Percentiles rank a stretch among this genome's conserved stretches.
Conservation (phyloP, 2,329 filamentous ascomycete species). For the Aureobasidium sp. region DNA sequence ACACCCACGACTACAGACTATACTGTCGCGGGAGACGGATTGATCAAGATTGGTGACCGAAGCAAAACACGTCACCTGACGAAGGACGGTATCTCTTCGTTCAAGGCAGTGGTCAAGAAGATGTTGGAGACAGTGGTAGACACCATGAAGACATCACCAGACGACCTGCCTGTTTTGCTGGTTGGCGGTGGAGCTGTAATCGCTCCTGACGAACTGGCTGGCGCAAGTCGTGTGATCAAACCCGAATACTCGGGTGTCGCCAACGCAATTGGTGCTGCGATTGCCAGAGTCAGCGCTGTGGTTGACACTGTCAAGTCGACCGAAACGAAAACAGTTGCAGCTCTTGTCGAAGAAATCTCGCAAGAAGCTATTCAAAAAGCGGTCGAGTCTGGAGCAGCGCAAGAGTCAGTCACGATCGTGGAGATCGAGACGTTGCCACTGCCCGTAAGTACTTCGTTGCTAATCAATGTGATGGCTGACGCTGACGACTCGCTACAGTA, state of each 20-base stretch:
- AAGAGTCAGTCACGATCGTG: conserved; percentile 36
- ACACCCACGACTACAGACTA: conserved; percentile 55
- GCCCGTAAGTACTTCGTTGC: conserved; percentile 19
- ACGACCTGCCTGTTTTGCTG: conserved; percentile 53
- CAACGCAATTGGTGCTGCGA: conserved; percentile 59
- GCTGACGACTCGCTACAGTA: conserved; percentile 29
- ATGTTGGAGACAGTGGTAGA: conserved; percentile 54
- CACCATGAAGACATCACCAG: conserved; percentile 56
- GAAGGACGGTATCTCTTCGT: neutral
- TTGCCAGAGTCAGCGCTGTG: conserved; percentile 48
- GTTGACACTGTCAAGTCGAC: conserved; percentile 38
- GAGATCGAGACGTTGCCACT: conserved; percentile 51
- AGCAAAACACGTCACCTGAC: neutral
- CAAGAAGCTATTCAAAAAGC: conserved; percentile 35
- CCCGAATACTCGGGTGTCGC: conserved; percentile 54
- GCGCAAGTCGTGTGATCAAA: conserved; percentile 51
- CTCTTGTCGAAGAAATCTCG: conserved; percentile 32
- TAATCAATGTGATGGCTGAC: neutral
- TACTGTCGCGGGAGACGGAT: conserved; percentile 30
- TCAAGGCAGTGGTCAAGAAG: conserved; percentile 34
- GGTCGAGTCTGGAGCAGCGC: conserved; percentile 32
- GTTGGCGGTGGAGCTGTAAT: conserved; percentile 59
- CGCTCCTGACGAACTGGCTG: conserved; percentile 48
- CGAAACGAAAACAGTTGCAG: conserved; percentile 25
- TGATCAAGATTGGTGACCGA: neutral